Evolutionary conservation across 768 basidiomycete genomes (phyloP).

Genomic region (Russula compacta): DNA sequence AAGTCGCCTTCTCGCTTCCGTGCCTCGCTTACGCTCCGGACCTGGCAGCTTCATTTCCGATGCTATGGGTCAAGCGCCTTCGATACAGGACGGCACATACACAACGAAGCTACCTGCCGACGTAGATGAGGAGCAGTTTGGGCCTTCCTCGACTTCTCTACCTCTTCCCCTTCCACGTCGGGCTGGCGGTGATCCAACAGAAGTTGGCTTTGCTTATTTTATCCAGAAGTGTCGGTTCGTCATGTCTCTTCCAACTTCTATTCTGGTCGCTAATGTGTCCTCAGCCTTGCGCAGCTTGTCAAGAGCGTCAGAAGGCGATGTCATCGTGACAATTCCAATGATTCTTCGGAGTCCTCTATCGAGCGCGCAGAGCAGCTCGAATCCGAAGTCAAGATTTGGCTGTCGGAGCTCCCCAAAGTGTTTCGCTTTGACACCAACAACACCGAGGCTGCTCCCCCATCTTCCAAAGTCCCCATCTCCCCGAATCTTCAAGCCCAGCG

Average conservation of each 20-base stretch:
- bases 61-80: slow-evolving; percentile 51
- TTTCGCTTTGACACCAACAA: slow-evolving; percentile 38
- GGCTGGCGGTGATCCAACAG: slow-evolving; percentile 22
- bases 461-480: slow-evolving; percentile 23
- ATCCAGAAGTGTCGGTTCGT: slow-evolving; percentile 50
- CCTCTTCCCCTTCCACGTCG: slow-evolving; percentile 30
- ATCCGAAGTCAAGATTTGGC: slow-evolving; percentile 45
- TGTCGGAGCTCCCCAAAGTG: slow-evolving; percentile 39
- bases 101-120: slow-evolving; percentile 48
- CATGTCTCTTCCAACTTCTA: slow-evolving; percentile 19
- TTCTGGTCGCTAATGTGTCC: neutral
- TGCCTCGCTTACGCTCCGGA: neutral
- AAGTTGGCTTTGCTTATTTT: slow-evolving; percentile 39
- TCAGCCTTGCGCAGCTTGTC: slow-evolving; percentile 54
- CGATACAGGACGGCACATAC: slow-evolving; percentile 46
- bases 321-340: slow-evolving; percentile 29
- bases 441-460: slow-evolving; percentile 22
- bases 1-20: slow-evolving; percentile 25
- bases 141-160: slow-evolving; percentile 36
- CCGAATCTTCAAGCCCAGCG: slow-evolving; percentile 40
- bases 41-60: slow-evolving; percentile 59
- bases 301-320: slow-evolving; percentile 50
- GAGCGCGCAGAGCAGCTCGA: slow-evolving; percentile 56
- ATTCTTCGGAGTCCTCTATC: slow-evolving; percentile 36
- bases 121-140: slow-evolving; percentile 47